Conservation (phyloP, 164 flowering plant genomes). For the Tetrastigma voinierianum region DNA sequence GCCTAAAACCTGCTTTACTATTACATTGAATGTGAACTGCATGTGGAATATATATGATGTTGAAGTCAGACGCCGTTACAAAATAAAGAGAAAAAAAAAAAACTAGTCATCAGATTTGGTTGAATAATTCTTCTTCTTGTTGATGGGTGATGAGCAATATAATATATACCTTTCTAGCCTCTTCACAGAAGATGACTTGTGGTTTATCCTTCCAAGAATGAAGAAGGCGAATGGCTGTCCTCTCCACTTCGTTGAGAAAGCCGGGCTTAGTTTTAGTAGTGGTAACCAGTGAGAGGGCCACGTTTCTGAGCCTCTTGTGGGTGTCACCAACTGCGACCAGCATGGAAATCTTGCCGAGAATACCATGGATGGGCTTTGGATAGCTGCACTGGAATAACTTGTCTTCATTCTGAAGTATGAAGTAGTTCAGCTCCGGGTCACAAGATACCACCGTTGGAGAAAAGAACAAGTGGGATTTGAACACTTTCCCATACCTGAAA, state of each 20-base stretch:
- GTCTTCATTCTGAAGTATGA: constrained; percentile 70
- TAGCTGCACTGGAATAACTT: constrained; percentile 62
- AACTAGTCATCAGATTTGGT: too few relatives aligned
- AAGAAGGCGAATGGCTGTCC: constrained; percentile 25
- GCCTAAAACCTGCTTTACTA: constrained; percentile 60
- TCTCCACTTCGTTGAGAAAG: constrained; percentile 48
- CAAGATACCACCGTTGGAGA: constrained; percentile 64
- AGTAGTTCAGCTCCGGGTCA: constrained; percentile 59
- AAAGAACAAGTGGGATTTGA: constrained; percentile 60
- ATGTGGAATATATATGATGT: not conserved
- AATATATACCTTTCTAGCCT: constrained; percentile 73
- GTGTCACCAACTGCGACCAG: constrained; percentile 61
- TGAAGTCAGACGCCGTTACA: too few relatives aligned
- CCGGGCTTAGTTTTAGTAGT: constrained; percentile 44
- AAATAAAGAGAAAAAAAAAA: not conserved
- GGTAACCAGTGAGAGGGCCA: constrained; percentile 43
- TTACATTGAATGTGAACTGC: constrained; percentile 70
- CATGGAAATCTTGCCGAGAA: constrained; percentile 61
- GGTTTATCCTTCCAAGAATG: constrained; percentile 46
- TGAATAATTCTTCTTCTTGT: not conserved
- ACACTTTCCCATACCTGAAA: constrained; percentile 74
- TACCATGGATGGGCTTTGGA: constrained; percentile 59
- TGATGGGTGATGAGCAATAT: too few relatives aligned
- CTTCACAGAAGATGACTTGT: constrained; percentile 41
- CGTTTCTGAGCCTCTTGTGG: constrained; percentile 52